These are phyloP conservation scores for Pistacia atlantica DNA, from an alignment of 345 rosid genomes.

Conservation along the genomic window DNA sequence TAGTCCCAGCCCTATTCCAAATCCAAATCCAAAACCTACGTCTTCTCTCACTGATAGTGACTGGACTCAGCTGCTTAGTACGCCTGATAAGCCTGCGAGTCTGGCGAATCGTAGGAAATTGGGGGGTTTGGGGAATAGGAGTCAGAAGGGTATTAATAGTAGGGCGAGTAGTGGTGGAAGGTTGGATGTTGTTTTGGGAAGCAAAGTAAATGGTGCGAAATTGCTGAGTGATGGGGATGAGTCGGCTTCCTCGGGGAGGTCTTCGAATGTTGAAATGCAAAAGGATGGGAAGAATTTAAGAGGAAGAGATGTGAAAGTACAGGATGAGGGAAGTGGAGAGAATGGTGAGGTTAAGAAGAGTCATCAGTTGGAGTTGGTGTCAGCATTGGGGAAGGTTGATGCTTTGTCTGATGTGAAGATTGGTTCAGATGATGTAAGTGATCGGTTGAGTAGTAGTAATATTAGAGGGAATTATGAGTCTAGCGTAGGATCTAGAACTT, in stretches of 20 bases:
- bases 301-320: constrained; percentile 28
- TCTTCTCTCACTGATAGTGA: constrained; percentile 71
- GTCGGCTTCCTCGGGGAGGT: constrained; percentile 51
- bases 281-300: constrained; percentile 36
- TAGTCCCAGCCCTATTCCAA: constrained; percentile 11
- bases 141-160: constrained; percentile 35
- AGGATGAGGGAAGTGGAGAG: constrained; percentile 33
- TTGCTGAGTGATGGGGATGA: constrained; percentile 56
- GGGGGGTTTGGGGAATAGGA: constrained; percentile 44
- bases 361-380: constrained; percentile 24
- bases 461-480: constrained; percentile 40
- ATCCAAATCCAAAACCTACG: constrained; percentile 30
- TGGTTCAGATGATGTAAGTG: constrained; percentile 38
- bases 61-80: constrained; percentile 80
- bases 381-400: constrained; percentile 30
- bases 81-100: constrained; percentile 43
- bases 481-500: constrained; percentile 31
- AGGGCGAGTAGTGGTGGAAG: constrained; percentile 31
- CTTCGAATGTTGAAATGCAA: constrained; percentile 45
- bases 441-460: constrained; percentile 28
- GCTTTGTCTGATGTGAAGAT: constrained; percentile 34
- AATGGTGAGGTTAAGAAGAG: constrained; percentile 36
- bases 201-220: constrained; percentile 37
- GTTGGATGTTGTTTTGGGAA: constrained; percentile 26
- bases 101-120: constrained; percentile 45